Evolutionary conservation across 768 basidiomycete species (phyloP), one percentile per base, ranked within the genome.

Genomic region (Infundibulicybe gibba): DNA sequence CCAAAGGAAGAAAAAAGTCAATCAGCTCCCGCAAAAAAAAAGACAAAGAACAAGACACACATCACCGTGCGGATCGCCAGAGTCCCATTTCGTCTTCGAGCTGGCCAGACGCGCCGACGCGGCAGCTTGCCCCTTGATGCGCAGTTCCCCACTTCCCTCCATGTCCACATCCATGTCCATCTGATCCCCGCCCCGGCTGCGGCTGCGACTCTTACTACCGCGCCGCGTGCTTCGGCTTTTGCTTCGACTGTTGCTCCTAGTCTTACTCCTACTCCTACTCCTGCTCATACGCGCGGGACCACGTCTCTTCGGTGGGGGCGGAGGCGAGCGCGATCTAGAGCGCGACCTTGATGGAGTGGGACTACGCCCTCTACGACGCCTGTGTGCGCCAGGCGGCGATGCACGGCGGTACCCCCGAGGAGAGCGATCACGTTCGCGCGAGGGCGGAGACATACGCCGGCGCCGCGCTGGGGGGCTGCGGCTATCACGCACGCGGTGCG

Each of bases 61-160:
- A 52, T 61, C 70, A 46, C 52, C 53, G 52, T 53, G 54, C 43
- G 52, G 41, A 25, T 67, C 70, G 30, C 66, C 69, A n/a, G n/a
- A n/a, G n/a, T n/a, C n/a, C n/a, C n/a, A 59, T 70, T 76, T 66
- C 70, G 77, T 58, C 66, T 71, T 50, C 73, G 79, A 25, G 25
- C 25, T 25, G 4, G 25, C 25, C 25, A 25, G 8, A 8, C 25
- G 25, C 25, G 25, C 25, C 4, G 25, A 25, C 54, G 75, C 76
- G 12, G 64, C 80, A 8, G 75, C 77, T 56, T 87, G 86, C 11
- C 88, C 88, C 59, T 85, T 86, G 61, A 90, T 90, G 61, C 82
- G 87, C 39, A 90, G 62, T 56, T 86, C 85, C 6, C 73, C 72
- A 41, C 50, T 41, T 17, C 45, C 57, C 8, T 51, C 54, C 15